Evolutionary conservation across 176 grass and related monocot species (phyloP), one percentile per base, ranked within the genome.

Genomic region (Avena insularis): DNA sequence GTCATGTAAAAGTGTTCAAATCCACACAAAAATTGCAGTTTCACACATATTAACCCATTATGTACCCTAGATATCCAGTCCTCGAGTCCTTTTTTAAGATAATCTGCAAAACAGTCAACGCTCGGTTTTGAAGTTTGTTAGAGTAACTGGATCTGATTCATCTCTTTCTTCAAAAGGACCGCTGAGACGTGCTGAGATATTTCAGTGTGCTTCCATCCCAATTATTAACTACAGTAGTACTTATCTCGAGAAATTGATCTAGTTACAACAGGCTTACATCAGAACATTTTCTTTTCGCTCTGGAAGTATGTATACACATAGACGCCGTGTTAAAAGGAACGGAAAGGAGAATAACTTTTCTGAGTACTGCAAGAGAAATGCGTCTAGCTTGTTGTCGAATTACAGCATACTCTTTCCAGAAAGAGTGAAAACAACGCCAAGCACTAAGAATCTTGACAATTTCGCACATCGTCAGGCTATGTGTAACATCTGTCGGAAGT

Each of bases 341-440:
- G 17, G 63, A 84, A 11, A 29, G 45, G 49, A 53, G 40, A 61
- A 90, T 90, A 82, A 71, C 71, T 82, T 90, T 71, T 33, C 51
- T 2, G 25, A 15, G 78, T 82, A 27, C 25, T 49, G 38, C 27
- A 20, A 51, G 59, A 62, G 8, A 50, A 46, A 78, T 45, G 55
- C 66, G 40, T 5, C 55, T 20, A 20, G 55, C 55, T 20, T 20
- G 55, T 20, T 57, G 55, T 5, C 55, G 55, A 57, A 57, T 20
- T 20, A 57, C 19, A 2, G 59, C n/a, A 62, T 25, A 27, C 21
- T 4, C 71, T 86, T 86, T 86, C 14, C 21, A 0, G 10, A 86
- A 83, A 86, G 88, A 49, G 33, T 61, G 83, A 86, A 29, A 86
- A 62, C 84, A 63, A 86, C 79, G n/a, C n/a, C 20, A 5, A 5